Evolutionary conservation across 2,329 filamentous ascomycete genomes (phyloP), one percentile per base, ranked within the genome.

Genomic region (Aspergillus carbonarius): DNA sequence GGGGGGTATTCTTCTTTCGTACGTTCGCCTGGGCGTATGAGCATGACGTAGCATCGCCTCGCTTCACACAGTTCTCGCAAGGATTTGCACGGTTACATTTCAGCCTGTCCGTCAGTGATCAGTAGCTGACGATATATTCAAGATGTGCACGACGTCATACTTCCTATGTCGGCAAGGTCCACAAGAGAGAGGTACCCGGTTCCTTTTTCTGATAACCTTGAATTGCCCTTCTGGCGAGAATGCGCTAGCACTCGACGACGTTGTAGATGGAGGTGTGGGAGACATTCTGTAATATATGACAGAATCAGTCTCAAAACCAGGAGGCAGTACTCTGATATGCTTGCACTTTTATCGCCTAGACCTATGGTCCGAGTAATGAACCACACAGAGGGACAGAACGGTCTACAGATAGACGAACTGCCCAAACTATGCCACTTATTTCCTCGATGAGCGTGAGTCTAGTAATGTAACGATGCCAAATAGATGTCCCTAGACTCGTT

Each of bases 51-150:
- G 89, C 88, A 75, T 93, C 91, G 65, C 87, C 91, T 68, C 92
- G 88, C 79, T 96, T 96, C 59, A 91, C 87, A 76, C 93, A 98
- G 73, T 98, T 98, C 78, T 95, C 92, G 78, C 92, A 98, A 57
- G 93, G 93, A 65, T 92, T 86, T 62, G 85, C 87, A 70, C 95
- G 88, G 76, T 98, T 96, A 80, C 93, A 98, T 85, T 97, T 97
- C 76, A 95, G 85, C 69, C 83, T 86, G 59, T 66, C 63, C 68
- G 64, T 68, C 60, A 50, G 37, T 47, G 15, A 57, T 59, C 44
- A 62, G 39, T 32, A 35, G 6, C 27, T 17, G 49, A 15, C 47
- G 30, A n/a, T 34, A 64, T 59, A 62, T 60, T 44, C 57, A 54
- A 62, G 39, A 50, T 63, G 54, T 60, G 55, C 54, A 57, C 58